Conservation (phyloP, 257 asterid species). For the Nicotiana knightiana region DNA sequence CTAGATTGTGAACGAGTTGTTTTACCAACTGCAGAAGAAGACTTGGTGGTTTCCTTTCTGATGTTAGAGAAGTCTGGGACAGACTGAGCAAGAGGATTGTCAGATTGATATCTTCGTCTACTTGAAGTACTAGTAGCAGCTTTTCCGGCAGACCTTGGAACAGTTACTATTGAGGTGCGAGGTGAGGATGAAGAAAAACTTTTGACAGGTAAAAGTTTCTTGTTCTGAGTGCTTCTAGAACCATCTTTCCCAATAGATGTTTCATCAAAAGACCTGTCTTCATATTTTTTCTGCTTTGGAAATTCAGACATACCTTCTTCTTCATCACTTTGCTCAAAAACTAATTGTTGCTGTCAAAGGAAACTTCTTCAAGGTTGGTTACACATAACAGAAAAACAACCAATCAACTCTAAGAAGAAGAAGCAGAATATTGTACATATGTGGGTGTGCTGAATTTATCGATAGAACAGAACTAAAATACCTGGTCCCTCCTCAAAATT, state of each 20-base stretch:
- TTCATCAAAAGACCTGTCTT: conserved; percentile 39
- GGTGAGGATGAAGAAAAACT: conserved; percentile 46
- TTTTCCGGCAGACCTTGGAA: conserved; percentile 48
- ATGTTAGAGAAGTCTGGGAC: conserved; percentile 77
- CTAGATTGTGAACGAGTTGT: conserved; percentile 45
- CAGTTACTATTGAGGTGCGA: conserved; percentile 45
- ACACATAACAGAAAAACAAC: conserved; percentile 27
- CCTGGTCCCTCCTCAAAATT: conserved; percentile 61
- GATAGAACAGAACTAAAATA: conserved; percentile 30
- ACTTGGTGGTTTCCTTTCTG: conserved; percentile 72
- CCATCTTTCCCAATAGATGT: conserved; percentile 36
- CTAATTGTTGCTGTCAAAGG: conserved; percentile 63
- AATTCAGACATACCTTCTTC: conserved; percentile 40
- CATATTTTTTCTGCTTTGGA: conserved; percentile 35
- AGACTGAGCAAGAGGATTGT: conserved; percentile 81
- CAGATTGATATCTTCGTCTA: conserved; percentile 64
- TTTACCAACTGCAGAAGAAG: conserved; percentile 53
- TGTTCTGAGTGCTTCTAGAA: conserved; percentile 37
- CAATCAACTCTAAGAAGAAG: conserved; percentile 18
- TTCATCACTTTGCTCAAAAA: conserved; percentile 60
- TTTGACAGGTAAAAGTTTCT: conserved; percentile 47
- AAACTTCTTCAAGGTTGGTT: conserved; percentile 48
- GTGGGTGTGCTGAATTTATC: neutral
- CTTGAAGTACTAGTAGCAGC: conserved; percentile 39
- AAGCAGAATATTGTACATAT: neutral